These are phyloP conservation scores for Debaryomyces castellii DNA, from an alignment of 805 yeast species.

Conservation along the genomic window DNA sequence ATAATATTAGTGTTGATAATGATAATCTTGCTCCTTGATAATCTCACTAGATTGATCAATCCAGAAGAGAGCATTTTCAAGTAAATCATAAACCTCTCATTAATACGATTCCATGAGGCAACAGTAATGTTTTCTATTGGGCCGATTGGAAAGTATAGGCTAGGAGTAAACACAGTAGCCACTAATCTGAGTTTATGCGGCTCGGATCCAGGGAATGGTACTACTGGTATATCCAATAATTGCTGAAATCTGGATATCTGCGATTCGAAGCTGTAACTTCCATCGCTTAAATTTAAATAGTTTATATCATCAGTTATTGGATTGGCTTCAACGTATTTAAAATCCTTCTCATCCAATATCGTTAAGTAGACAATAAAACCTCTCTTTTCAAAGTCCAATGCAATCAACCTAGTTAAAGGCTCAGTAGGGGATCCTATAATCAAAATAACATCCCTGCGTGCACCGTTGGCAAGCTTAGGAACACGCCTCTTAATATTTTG, in stretches of 20 bases:
- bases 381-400: slow-evolving; percentile 70
- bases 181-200: slow-evolving; percentile 56
- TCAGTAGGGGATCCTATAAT: slow-evolving; percentile 77
- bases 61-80: slow-evolving; percentile 55
- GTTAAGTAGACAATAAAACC: slow-evolving; percentile 83
- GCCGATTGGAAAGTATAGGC: slow-evolving; percentile 64
- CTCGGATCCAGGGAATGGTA: slow-evolving; percentile 57
- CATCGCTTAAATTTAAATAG: slow-evolving; percentile 55
- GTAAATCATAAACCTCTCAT: slow-evolving; percentile 48
- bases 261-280: slow-evolving; percentile 39
- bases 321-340: slow-evolving; percentile 46
- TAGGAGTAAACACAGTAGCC: slow-evolving; percentile 73
- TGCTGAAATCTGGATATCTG: slow-evolving; percentile 51
- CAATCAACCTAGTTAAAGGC: slow-evolving; percentile 66
- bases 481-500: slow-evolving; percentile 49
- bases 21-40: slow-evolving; percentile 49
- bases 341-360: slow-evolving; percentile 60
- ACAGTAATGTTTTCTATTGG: slow-evolving; percentile 59
- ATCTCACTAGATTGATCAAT: slow-evolving; percentile 51
- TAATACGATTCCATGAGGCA: slow-evolving; percentile 52
- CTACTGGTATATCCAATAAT: slow-evolving; percentile 51
- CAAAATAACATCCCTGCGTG: slow-evolving; percentile 71
- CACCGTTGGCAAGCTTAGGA: slow-evolving; percentile 62
- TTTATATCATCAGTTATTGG: slow-evolving; percentile 71
- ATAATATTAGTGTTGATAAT: slow-evolving; percentile 56